Conservation (phyloP, 192 early-diverging fungal genomes). For the Linnemannia exigua region DNA sequence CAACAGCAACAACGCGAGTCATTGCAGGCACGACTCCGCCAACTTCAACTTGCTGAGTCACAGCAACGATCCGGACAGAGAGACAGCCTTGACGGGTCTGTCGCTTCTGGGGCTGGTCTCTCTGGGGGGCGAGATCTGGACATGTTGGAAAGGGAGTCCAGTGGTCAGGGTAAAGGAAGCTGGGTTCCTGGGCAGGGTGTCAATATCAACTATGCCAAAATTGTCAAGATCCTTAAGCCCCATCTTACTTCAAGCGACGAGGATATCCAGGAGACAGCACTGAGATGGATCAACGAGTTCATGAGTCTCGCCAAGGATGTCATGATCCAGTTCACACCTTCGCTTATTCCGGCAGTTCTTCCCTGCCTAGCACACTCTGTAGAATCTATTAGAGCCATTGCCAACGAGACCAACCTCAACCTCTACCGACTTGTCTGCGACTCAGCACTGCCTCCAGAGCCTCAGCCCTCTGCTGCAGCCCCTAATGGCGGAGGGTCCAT, state of each 20-base stretch:
- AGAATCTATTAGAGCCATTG: conserved; percentile 75
- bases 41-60: conserved; percentile 27
- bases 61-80: conserved; percentile 18
- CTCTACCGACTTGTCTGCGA: conserved; percentile 85
- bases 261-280: conserved; percentile 93
- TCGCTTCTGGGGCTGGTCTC: conserved; percentile 1
- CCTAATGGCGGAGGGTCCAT: conserved; percentile 10
- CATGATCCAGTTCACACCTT: conserved; percentile 87
- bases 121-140: conserved; percentile 26
- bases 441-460: conserved; percentile 61
- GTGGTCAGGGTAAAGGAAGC: conserved; percentile 65
- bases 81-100: conserved; percentile 14
- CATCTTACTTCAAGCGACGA: conserved; percentile 84
- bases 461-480: conserved; percentile 12
- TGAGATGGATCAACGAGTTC: conserved; percentile 95
- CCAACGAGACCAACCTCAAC: conserved; percentile 85
- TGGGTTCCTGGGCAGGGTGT: conserved; percentile 87
- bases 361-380: conserved; percentile 89
- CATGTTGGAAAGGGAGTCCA: conserved; percentile 51
- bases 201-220: conserved; percentile 85
- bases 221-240: conserved; percentile 87
- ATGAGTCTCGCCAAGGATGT: conserved; percentile 84
- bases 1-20: conserved; percentile 61
- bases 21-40: conserved; percentile 47
- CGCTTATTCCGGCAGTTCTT: conserved; percentile 85